Evolutionary conservation across 441 rosid genomes (phyloP).

Genomic region (Gossypium laxum): DNA sequence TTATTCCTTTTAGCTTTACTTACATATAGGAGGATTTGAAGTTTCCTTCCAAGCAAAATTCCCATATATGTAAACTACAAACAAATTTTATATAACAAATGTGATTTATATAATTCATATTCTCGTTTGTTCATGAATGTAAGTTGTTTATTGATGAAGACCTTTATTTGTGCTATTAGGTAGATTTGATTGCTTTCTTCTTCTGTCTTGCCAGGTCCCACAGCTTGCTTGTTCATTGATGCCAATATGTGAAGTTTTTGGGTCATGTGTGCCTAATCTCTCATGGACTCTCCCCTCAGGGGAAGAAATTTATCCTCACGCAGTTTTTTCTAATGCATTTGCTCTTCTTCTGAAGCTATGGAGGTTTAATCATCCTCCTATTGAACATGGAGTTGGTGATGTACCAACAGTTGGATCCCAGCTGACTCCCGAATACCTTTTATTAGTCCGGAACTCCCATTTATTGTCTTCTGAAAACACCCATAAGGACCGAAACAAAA

Average conservation of each 20-base stretch:
- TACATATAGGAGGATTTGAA: neutral
- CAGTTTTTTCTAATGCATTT: conserved; percentile 67
- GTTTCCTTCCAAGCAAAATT: neutral
- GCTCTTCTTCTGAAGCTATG: conserved; percentile 70
- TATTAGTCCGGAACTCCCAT: conserved; percentile 56
- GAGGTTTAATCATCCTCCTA: conserved; percentile 76
- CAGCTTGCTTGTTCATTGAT: conserved; percentile 71
- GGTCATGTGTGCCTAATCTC: conserved; percentile 54
- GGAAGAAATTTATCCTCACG: conserved; percentile 52
- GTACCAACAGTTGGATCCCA: conserved; percentile 72
- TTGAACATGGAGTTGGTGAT: conserved; percentile 70
- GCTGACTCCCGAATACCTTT: conserved; percentile 67
- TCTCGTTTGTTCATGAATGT: neutral
- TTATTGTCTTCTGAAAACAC: conserved; percentile 41
- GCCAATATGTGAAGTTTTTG: conserved; percentile 72
- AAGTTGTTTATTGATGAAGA: neutral
- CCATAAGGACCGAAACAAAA: conserved; percentile 44
- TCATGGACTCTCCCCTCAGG: conserved; percentile 58
- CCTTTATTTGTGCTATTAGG: neutral
- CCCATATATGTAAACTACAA: neutral
- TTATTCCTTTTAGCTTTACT: neutral
- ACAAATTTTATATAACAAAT: neutral
- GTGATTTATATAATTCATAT: neutral
- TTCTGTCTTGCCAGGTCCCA: conserved; percentile 38
- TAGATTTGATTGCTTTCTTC: conserved; percentile 8